Conservation (phyloP, 345 rosid genomes). For the Cardamine chenopodiifolia region DNA sequence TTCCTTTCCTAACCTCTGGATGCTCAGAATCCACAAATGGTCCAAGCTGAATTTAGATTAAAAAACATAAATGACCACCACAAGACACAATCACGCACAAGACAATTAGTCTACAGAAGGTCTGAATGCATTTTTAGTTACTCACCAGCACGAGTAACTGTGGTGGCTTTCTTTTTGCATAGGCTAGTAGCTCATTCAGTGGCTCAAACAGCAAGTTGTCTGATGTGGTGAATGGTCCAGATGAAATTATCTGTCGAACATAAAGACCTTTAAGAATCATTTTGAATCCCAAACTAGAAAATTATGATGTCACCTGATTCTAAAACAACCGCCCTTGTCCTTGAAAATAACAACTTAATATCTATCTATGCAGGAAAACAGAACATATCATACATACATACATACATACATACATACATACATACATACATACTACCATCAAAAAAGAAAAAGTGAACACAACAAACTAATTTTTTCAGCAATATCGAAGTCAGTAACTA, state of each 20-base stretch:
- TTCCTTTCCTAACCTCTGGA: slow-evolving; percentile 80
- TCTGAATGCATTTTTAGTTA: slow-evolving; percentile 10
- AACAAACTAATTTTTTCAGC: background rate
- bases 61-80: slow-evolving; percentile 10
- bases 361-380: background rate
- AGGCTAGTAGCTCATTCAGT: slow-evolving; percentile 74
- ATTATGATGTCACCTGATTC: background rate
- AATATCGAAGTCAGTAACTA: background rate
- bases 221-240: slow-evolving; percentile 87
- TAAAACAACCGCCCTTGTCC: background rate
- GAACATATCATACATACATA: background rate
- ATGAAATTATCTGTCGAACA: slow-evolving; percentile 71
- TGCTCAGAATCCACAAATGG: slow-evolving; percentile 91
- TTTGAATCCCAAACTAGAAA: background rate
- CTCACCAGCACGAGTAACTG: slow-evolving; percentile 82
- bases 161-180: slow-evolving; percentile 78
- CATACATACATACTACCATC: too few relatives aligned
- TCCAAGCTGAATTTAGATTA: slow-evolving; percentile 62
- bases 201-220: slow-evolving; percentile 92
- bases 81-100: slow-evolving; percentile 2
- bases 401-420: too few relatives aligned
- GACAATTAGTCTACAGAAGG: background rate
- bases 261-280: background rate
- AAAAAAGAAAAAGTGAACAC: background rate
- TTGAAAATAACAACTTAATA: background rate